phyloP scores from a whole-genome alignment of 306 rosid species.

The Trifolium fragiferum region DNA sequence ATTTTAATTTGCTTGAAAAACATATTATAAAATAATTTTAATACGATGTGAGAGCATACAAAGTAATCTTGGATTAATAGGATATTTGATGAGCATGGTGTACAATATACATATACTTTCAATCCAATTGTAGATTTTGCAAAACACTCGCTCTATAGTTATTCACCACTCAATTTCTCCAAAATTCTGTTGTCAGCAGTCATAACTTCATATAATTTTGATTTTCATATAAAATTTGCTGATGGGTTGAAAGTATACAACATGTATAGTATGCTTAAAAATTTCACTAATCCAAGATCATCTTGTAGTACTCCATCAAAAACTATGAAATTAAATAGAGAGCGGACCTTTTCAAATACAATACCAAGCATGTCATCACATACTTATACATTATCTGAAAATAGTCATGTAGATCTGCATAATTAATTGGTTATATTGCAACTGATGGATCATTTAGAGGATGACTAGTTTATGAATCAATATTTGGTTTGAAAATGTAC shows the following conservation, averaged over 20 bases:
- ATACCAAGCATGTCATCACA: slow-evolving; percentile 26
- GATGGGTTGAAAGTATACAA: background rate
- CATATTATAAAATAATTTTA: background rate
- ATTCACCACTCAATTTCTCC: slow-evolving; percentile 2
- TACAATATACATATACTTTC: background rate
- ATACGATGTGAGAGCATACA: background rate
- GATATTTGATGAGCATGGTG: background rate
- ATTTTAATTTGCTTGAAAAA: background rate
- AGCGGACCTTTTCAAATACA: background rate
- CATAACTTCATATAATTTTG: background rate
- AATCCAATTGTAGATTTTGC: background rate
- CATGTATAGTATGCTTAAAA: background rate
- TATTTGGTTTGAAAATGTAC: slow-evolving; percentile 10
- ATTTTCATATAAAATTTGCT: slow-evolving; percentile 6
- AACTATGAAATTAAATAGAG: background rate
- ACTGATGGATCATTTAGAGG: slow-evolving; percentile 7
- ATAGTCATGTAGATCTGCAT: slow-evolving; percentile 3
- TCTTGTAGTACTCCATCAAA: slow-evolving; percentile 9
- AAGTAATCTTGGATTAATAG: background rate
- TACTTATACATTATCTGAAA: background rate
- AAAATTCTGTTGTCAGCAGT: background rate
- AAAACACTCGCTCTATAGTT: slow-evolving; percentile 22
- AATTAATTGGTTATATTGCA: slow-evolving; percentile 18
- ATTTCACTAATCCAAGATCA: slow-evolving; percentile 5
- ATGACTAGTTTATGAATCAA: slow-evolving; percentile 14